phyloP scores from a whole-genome alignment of 2,329 filamentous ascomycete genomes.

The Fusarium sp. region DNA sequence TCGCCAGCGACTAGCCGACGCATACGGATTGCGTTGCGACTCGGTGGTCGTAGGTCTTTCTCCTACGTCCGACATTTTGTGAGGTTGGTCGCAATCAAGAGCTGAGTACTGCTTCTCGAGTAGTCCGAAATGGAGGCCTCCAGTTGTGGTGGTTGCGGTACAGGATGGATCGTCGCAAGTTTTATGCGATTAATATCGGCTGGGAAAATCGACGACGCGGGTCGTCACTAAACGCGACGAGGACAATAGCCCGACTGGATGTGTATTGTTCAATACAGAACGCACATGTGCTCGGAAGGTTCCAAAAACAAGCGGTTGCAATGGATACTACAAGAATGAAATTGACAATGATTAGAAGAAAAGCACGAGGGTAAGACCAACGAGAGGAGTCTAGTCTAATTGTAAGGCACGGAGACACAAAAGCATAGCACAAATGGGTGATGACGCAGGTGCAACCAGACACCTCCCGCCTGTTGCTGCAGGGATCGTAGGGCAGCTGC shows the following conservation, averaged over 20 bases:
- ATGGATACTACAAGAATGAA: constrained; percentile 7
- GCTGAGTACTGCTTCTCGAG: neutral
- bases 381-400: constrained; percentile 16
- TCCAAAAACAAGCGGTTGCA: neutral
- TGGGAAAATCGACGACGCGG: constrained; percentile 25
- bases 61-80: constrained; percentile 43
- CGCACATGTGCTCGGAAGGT: constrained; percentile 1
- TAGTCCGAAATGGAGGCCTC: constrained; percentile 32
- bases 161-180: constrained; percentile 21
- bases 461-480: constrained; percentile 4
- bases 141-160: constrained; percentile 11
- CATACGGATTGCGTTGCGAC: constrained; percentile 63
- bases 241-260: neutral
- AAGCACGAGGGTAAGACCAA: constrained; percentile 10
- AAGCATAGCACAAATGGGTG: constrained; percentile 25
- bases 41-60: constrained; percentile 47
- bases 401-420: constrained; percentile 27
- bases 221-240: constrained; percentile 23
- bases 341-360: constrained; percentile 18
- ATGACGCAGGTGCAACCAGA: constrained; percentile 45
- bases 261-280: constrained; percentile 1
- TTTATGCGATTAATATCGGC: constrained; percentile 24
- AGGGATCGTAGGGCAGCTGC: constrained; percentile 24
- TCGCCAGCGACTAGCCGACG: constrained; percentile 70
- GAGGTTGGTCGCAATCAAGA: neutral